A percentile compares a stretch with the other conserved stretches of the same genome.
phyloP scores from a whole-genome alignment of 768 basidiomycete genomes.

The Pisolithus tinctorius region DNA sequence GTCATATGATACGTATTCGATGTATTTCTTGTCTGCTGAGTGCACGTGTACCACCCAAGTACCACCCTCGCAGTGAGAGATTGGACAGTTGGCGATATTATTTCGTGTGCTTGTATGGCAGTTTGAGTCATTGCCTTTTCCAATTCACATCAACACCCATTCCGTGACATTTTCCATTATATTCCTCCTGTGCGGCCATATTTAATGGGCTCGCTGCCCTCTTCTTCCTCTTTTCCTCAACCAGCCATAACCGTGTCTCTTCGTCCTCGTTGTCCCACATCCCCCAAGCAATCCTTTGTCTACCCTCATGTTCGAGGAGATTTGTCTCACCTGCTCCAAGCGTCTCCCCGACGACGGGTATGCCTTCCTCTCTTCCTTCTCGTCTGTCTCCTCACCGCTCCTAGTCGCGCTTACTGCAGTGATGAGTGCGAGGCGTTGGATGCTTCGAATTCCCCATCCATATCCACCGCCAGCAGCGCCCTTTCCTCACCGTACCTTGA shows the following conservation, averaged over 20 bases:
- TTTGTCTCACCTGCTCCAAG: slow-evolving; percentile 68
- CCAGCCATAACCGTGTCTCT: slow-evolving; percentile 2
- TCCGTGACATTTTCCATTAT: slow-evolving; percentile 28
- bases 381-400: slow-evolving; percentile 12
- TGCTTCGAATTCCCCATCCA: slow-evolving; percentile 52
- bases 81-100: slow-evolving; percentile 3
- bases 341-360: slow-evolving; percentile 59
- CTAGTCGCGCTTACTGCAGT: slow-evolving; percentile 64
- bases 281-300: neutral
- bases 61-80: neutral
- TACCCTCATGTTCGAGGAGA: slow-evolving; percentile 66
- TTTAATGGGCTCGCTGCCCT: slow-evolving; percentile 22
- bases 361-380: slow-evolving; percentile 18
- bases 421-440: slow-evolving; percentile 60
- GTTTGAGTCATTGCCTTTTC: slow-evolving; percentile 28
- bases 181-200: slow-evolving; percentile 32
- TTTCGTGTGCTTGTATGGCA: slow-evolving; percentile 6
- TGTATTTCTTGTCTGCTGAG: neutral
- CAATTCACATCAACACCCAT: slow-evolving; percentile 17
- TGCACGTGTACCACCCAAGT: slow-evolving; percentile 1
- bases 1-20: neutral
- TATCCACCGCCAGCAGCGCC: slow-evolving; percentile 58
- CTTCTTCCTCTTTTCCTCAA: slow-evolving; percentile 15
- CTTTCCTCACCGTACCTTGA: slow-evolving; percentile 61
- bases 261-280: neutral